Evolutionary conservation across 2,329 filamentous ascomycete species (phyloP), one percentile per base, ranked within the genome.

Genomic region (Scytalidium lignicola): DNA sequence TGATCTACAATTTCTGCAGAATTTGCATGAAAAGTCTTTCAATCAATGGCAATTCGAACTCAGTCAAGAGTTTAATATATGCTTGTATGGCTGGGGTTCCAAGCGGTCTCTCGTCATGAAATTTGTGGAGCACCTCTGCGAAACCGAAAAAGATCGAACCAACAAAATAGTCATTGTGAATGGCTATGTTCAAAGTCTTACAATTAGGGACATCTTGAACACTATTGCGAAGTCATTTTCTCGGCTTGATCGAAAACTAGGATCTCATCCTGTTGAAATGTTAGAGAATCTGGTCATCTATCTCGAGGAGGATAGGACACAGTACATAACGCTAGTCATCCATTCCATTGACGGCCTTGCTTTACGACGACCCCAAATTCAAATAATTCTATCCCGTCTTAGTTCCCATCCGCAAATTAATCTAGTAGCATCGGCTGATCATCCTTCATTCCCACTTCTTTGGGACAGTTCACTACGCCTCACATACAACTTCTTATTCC

Each of bases 21-120:
- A 82, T 6, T 70, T 96, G 19, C 92, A 97, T 64, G 74, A 82
- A 41, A 82, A 86, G 52, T 90, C 87, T 0, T 97, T 96, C 65
- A 79, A 85, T 1, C 93, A 97, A 65, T 99, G 93, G 93, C 72
- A 79, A 1, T 96, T 97, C 65, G 93, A 99, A 71, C 78, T 97
- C 15, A 76, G 83, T 4, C 83, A 96, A 65, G 83, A 84, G 19
- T 97, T 96, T 73, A 90, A 88, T 61, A 74, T 97, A 46, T 96
- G 93, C 63, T 71, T 96, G 0, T 96, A 95, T 65, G 93, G 93
- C 23, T 95, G 90, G 65, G 93, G 93, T 1, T 95, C 90, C 2
- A 99, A 99, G 68, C 78, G 88, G 28, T 70, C 74, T 2, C 78
- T 97, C 1, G 74, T 92, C 9, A 81, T 85, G 51, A 75, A 79